Base-by-base conservation (phyloP, 1,284 basidiomycete species). In the Testicularia cyperi region DNA sequence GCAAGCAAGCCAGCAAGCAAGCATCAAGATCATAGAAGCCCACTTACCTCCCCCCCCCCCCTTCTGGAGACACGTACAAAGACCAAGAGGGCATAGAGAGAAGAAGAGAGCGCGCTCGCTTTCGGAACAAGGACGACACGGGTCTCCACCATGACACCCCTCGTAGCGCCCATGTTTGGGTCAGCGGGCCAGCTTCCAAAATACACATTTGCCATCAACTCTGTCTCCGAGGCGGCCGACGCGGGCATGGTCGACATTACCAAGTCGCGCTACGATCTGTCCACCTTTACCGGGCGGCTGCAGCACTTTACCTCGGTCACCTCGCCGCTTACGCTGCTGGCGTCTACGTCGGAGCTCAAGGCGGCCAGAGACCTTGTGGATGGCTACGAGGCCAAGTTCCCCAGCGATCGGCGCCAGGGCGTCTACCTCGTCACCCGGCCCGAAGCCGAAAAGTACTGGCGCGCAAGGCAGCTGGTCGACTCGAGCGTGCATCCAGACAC, bases 321-420 rank as follows among this genome's bases (percentile, higher is more conserved):
- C 0, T 81, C 80, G 2, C 81, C 81, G 0, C 66, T 82, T 14
- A 82, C 81, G 5, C 77, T 82, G 18, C 72, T 82, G 33, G 79
- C 80, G 1, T 78, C 78, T 5, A 62, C 37, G 12, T 33, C 41
- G 1, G 45, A 62, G 35, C 56, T 70, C 24, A 45, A 54, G 12
- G 24, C 37, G 8, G 65, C 65, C 1, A 51, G 58, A 23, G 44
- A 64, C 14, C 29, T 55, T 6, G 66, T 70, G 6, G n/a, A 33
- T 16, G 14, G 31, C 3, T 48, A 44, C 39, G 66, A 70, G 25
- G 19, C 52, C 5, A 30, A 44, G 14, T 58, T 68, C 24, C 54
- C 61, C 0, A 16, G 32, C 5, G 53, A 62, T 43, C 47, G 42
- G 4, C 37, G 21, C 13, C 47, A 44, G n/a, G 52, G 49, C 2